phyloP scores from a whole-genome alignment of 2,329 filamentous ascomycete species.

The Fusarium sp. region DNA sequence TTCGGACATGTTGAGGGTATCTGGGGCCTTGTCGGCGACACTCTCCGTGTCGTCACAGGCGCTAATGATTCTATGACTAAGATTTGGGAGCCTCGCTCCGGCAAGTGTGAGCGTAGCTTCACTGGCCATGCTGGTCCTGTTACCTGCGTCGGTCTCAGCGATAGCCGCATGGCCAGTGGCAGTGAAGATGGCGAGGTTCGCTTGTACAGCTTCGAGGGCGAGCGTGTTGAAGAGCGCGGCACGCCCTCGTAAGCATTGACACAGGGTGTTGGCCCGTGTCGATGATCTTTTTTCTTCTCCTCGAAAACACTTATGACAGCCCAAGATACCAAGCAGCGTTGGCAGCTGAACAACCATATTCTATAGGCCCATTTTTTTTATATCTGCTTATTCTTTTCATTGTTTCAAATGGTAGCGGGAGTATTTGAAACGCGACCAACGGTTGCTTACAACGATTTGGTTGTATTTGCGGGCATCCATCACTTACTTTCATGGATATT shows the following conservation, averaged over 20 bases:
- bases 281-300: constrained; percentile 1
- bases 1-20: constrained; percentile 97
- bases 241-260: constrained; percentile 59
- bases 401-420: constrained; percentile 26
- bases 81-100: constrained; percentile 89
- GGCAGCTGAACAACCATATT: neutral
- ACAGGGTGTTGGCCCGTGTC: neutral
- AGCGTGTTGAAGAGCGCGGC: constrained; percentile 60
- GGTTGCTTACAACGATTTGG: constrained; percentile 4
- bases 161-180: constrained; percentile 88
- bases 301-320: constrained; percentile 16
- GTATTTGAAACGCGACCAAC: constrained; percentile 11
- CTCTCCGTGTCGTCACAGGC: constrained; percentile 85
- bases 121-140: constrained; percentile 91
- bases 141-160: constrained; percentile 91
- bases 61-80: constrained; percentile 96
- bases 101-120: constrained; percentile 91
- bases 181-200: constrained; percentile 94
- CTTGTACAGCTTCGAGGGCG: constrained; percentile 78
- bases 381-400: constrained; percentile 12
- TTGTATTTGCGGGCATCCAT: constrained; percentile 20
- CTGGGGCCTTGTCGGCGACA: constrained; percentile 92
- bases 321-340: constrained; percentile 11
- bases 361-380: neutral
- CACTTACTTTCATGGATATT: neutral